A percentile compares a stretch with the other conserved stretches of the same genome.
phyloP scores from a whole-genome alignment of 2,329 filamentous ascomycete genomes.

The Colletotrichum cuscutae region DNA sequence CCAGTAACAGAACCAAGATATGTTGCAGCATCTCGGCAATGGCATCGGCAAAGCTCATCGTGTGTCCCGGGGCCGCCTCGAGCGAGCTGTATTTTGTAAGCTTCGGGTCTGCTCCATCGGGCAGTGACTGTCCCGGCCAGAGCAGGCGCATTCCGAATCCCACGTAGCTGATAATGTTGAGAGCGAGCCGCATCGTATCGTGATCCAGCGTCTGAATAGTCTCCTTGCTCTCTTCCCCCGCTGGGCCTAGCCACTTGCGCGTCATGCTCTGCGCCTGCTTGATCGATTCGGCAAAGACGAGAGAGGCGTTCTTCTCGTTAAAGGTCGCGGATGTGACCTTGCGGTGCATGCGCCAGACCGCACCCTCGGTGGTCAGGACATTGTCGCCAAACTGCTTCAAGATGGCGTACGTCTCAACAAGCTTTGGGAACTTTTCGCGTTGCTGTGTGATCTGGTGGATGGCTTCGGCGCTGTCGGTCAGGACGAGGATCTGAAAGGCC shows the following conservation, averaged over 20 bases:
- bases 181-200: conserved; percentile 72
- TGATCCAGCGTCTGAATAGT: conserved; percentile 67
- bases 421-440: conserved; percentile 78
- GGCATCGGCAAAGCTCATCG: conserved; percentile 73
- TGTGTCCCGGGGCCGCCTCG: conserved; percentile 62
- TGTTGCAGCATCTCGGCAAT: conserved; percentile 70
- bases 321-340: conserved; percentile 78
- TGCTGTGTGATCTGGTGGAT: conserved; percentile 73
- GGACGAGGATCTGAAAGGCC: conserved; percentile 62
- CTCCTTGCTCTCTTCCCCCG: conserved; percentile 39
- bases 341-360: conserved; percentile 77
- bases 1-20: conserved; percentile 69
- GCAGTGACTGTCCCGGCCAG: conserved; percentile 70
- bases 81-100: conserved; percentile 60
- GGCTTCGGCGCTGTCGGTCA: conserved; percentile 71
- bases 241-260: conserved; percentile 62
- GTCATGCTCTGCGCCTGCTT: conserved; percentile 72
- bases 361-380: conserved; percentile 76
- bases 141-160: conserved; percentile 74
- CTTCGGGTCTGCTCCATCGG: conserved; percentile 53
- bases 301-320: conserved; percentile 77
- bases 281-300: conserved; percentile 71
- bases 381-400: conserved; percentile 73
- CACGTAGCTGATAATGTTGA: conserved; percentile 71
- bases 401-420: conserved; percentile 66